phyloP scores from a whole-genome alignment of 2,329 filamentous ascomycete species.

The Neonectria hederae region DNA sequence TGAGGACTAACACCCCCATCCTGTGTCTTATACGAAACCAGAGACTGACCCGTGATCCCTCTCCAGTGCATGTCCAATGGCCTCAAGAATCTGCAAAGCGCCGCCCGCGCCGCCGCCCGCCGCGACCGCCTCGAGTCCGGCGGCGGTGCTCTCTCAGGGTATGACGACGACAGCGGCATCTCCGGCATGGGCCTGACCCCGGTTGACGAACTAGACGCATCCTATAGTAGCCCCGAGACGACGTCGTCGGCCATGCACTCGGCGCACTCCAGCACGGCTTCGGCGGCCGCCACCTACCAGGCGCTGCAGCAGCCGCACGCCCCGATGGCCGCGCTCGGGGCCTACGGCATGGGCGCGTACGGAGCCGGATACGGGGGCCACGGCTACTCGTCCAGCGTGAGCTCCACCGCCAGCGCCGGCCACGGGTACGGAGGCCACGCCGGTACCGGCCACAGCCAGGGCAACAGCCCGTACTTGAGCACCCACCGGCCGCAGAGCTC shows the following conservation, averaged over 20 bases:
- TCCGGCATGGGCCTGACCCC: conserved; percentile 68
- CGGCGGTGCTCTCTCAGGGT: conserved; percentile 52
- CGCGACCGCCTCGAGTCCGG: conserved; percentile 67
- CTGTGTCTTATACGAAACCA: neutral
- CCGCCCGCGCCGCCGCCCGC: conserved; percentile 71
- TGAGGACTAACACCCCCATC: conserved; percentile 43
- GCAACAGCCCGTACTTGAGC: conserved; percentile 58
- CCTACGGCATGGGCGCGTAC: conserved; percentile 40
- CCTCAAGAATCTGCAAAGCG: conserved; percentile 80
- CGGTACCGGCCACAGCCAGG: conserved; percentile 44
- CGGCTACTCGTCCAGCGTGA: conserved; percentile 65
- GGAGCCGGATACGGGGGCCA: conserved; percentile 44
- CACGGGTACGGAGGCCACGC: conserved; percentile 46
- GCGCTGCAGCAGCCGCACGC: conserved; percentile 28
- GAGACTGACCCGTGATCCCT: conserved; percentile 7
- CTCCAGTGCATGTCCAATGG: conserved; percentile 83
- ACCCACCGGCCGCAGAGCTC: conserved; percentile 62
- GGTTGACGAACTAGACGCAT: conserved; percentile 67
- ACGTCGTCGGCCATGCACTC: conserved; percentile 56
- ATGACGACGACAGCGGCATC: conserved; percentile 78
- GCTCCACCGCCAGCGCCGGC: conserved; percentile 55
- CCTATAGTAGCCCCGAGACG: conserved; percentile 65
- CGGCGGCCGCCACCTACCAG: conserved; percentile 48
- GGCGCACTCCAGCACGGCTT: conserved; percentile 40
- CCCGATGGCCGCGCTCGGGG: conserved; percentile 32